phyloP scores from a whole-genome alignment of 305 asterid species.

The Fraxinus albicans region DNA sequence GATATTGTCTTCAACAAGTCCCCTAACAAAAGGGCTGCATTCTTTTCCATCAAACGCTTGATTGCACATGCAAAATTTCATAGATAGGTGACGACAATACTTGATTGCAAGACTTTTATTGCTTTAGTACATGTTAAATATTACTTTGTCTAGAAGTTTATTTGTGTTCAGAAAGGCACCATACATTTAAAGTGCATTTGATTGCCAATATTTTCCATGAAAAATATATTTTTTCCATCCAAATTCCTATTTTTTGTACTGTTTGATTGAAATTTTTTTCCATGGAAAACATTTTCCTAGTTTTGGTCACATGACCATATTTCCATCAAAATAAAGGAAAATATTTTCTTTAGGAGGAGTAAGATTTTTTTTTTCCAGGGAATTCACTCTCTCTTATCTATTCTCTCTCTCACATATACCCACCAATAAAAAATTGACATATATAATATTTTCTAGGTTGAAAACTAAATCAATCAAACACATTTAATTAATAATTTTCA shows the following conservation, averaged over 20 bases:
- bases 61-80: constrained; percentile 1
- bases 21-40: not conserved
- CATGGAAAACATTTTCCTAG: too few species aligned
- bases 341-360: too few species aligned
- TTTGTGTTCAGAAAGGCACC: not conserved
- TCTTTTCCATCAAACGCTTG: not conserved
- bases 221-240: not conserved
- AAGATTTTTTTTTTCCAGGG: too few species aligned
- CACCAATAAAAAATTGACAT: too few species aligned
- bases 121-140: not conserved
- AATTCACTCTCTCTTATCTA: too few species aligned
- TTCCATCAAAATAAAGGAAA: too few species aligned
- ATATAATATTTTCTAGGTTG: too few species aligned
- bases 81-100: not conserved
- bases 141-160: not conserved
- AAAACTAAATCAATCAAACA: too few species aligned
- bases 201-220: not conserved
- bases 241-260: not conserved
- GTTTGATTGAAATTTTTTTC: too few species aligned
- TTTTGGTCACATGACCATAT: too few species aligned
- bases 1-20: not conserved
- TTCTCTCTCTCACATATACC: too few species aligned
- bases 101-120: not conserved
- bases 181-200: not conserved
- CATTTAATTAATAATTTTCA: too few species aligned